Evolutionary conservation across 2,329 filamentous ascomycete genomes (phyloP).

Genomic region (Salinomyces thailandicus): DNA sequence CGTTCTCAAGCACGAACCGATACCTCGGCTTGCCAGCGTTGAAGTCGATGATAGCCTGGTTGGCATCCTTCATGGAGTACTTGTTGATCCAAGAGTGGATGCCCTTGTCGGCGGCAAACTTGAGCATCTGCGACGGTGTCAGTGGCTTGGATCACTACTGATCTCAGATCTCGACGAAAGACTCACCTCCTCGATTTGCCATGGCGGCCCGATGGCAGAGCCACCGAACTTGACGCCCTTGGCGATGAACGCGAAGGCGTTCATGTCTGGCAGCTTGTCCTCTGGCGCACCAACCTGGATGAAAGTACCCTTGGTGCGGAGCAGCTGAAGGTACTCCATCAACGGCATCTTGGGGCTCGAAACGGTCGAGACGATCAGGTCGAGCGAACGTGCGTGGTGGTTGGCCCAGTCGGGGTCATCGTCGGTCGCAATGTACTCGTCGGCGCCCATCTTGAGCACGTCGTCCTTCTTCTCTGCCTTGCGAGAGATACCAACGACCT

Average conservation of each 20-base stretch:
- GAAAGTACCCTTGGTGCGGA: conserved; percentile 50
- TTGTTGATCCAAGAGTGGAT: conserved; percentile 54
- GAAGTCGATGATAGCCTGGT: conserved; percentile 48
- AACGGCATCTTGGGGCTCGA: conserved; percentile 53
- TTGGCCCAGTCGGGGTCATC: conserved; percentile 49
- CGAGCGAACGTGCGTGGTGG: conserved; percentile 42
- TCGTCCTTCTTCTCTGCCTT: conserved; percentile 49
- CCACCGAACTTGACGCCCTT: conserved; percentile 42
- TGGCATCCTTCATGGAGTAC: conserved; percentile 48
- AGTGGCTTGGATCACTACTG: no score
- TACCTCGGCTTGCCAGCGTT: conserved; percentile 44
- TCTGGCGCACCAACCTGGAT: conserved; percentile 60
- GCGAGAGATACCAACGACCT: conserved; percentile 55
- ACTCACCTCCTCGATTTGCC: conserved; percentile 43
- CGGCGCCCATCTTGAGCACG: conserved; percentile 52
- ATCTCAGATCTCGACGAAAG: no score
- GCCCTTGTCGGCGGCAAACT: conserved; percentile 48
- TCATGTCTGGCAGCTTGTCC: conserved; percentile 42
- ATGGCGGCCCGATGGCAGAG: conserved; percentile 42
- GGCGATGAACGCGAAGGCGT: conserved; percentile 47
- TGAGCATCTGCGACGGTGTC: conserved; percentile 44
- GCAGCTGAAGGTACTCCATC: conserved; percentile 48
- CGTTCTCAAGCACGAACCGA: conserved; percentile 29
- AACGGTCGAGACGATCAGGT: conserved; percentile 51
- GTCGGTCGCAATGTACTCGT: conserved; percentile 46